These are phyloP conservation scores for Yamadazyma takamatsuzukensis DNA, from an alignment of 805 yeast species.

Conservation along the genomic window DNA sequence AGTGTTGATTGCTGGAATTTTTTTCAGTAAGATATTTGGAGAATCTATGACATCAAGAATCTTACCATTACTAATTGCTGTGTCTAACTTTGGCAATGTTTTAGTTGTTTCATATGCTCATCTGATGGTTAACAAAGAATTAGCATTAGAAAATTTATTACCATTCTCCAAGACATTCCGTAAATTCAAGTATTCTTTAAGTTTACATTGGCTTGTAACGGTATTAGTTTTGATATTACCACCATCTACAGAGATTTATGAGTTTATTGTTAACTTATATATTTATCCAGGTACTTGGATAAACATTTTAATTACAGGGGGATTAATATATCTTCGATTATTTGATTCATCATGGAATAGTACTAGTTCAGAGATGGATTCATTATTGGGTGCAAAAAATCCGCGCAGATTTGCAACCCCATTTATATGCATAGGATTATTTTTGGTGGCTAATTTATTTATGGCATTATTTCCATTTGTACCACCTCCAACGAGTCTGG, in stretches of 20 bases:
- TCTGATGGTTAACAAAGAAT: constrained; percentile 54
- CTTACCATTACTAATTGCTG: constrained; percentile 54
- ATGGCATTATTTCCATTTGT: constrained; percentile 55
- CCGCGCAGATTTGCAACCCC: constrained; percentile 20
- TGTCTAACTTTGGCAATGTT: constrained; percentile 63
- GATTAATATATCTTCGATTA: constrained; percentile 49
- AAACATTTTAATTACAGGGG: constrained; percentile 48
- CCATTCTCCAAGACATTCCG: constrained; percentile 50
- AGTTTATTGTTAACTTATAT: constrained; percentile 58
- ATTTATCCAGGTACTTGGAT: constrained; percentile 65
- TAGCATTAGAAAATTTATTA: constrained; percentile 48
- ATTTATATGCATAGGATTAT: constrained; percentile 28
- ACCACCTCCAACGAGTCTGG: constrained; percentile 35
- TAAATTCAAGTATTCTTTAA: constrained; percentile 42
- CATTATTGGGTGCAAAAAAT: constrained; percentile 5
- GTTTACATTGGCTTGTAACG: constrained; percentile 55
- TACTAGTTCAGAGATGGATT: constrained; percentile 35
- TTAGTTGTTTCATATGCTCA: constrained; percentile 63
- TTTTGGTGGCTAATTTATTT: constrained; percentile 44
- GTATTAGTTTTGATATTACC: constrained; percentile 52
- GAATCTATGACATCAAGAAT: constrained; percentile 45
- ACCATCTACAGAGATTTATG: constrained; percentile 62
- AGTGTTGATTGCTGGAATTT: constrained; percentile 60
- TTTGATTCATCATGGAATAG: constrained; percentile 21
- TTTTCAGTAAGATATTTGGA: constrained; percentile 57